Base-by-base conservation (phyloP, 2,329 filamentous ascomycete species). In the Pyricularia grisea region DNA sequence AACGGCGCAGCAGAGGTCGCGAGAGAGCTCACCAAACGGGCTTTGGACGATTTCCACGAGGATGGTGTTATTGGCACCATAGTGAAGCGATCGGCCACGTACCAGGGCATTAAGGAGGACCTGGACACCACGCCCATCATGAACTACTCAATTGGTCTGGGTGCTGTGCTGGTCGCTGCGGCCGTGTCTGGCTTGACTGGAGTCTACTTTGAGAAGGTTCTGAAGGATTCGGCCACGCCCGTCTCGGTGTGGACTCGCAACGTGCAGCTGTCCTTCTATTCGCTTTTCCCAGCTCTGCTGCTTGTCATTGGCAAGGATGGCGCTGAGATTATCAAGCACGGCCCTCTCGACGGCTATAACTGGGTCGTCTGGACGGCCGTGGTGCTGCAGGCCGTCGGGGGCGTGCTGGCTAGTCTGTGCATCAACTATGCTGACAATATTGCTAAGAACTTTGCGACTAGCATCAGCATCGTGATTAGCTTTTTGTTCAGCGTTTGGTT, bases 291-390 rank as follows among this genome's bases (percentile, higher is more conserved):
- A 0, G 92, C 94, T 0, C 83, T 97, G 0, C 88, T 98, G 69
- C 85, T 97, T 68, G 95, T 94, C 1, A 90, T 98, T 6, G 92
- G 92, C 80, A 92, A 93, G 72, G 95, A 99, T 73, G 95, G 94
- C 30, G 87, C 89, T 71, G 90, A 91, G 60, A 93, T 99, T 72
- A 85, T 90, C 30, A 88, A 90, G 77, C 88, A 92, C 71, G 95
- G 95, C 14, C 97, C 98, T 79, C 98, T 99, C 74, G 90, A 92
- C 69, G 95, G 95, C 2, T 99, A 98, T 80, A 97, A 97, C 77
- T 91, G 88, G 84, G 85, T 94, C 25, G 94, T 98, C 3, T 97
- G 94, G 93, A 84, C 88, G 5, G 91, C 93, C 4, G 92, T 98
- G 73, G 76, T 88, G 6, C 85, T 95, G 70, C 95, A 99, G 77